Evolutionary conservation across 306 rosid species (phyloP), one percentile per base, ranked within the genome.

Genomic region (Lathyrus sativus): DNA sequence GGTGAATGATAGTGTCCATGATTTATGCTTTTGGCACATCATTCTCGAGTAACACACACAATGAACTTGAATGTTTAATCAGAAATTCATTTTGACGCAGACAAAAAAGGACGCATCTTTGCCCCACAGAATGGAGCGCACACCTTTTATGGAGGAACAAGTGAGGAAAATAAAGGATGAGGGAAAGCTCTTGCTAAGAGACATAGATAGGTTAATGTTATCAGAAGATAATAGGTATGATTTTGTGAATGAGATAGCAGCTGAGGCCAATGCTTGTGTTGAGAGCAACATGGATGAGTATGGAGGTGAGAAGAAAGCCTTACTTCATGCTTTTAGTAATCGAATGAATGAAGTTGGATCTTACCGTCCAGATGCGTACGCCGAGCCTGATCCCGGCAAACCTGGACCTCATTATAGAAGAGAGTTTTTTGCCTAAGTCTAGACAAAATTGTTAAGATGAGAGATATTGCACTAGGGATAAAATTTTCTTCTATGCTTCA

Each of bases 121-220:
- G 78, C 65, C 57, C 2, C 74, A 62, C 78, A 79, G 59, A 19
- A 68, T 85, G 91, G 87, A 90, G 77, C 85, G 98, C 14, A 15
- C 84, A 41, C 98, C 98, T 17, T 93, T 93, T 68, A 84, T 93
- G 1, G 98, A 93, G 83, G 98, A 93, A 84, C 97, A 93, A 56
- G 83, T 86, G 78, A 84, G 96, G 83, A 86, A 61, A 75, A 62
- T 92, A 50, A 87, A 74, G 74, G 96, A 86, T 10, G 82, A 80
- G n/a, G 98, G 96, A 56, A 83, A 82, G 83, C 84, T 88, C 24
- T 4, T 88, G 80, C 71, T 80, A 11, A 60, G 83, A 91, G 96
- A 92, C 85, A 78, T 90, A 19, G 88, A 86, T 71, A 86, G 76
- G 67, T 79, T 92, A 28, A 56, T 92, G 59, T 70, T 92, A 7